Evolutionary conservation across 352 stramenopile genomes (phyloP), one percentile per base, ranked within the genome.

Genomic region (Phytophthora aleatoria): DNA sequence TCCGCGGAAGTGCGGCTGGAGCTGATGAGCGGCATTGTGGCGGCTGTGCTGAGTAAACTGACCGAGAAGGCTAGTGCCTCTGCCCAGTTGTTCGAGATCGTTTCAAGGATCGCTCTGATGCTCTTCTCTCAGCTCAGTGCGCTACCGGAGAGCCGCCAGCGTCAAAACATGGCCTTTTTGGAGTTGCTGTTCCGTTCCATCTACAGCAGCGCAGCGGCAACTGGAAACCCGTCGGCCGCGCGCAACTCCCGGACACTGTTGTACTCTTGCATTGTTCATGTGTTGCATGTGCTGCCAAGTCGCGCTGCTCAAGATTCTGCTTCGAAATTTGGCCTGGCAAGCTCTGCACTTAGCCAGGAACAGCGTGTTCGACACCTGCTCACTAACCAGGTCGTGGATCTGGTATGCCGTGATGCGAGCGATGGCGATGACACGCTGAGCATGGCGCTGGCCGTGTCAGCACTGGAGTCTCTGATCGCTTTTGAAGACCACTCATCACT

Each of bases 21-120:
- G 50, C 57, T 92, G 27, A 78, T 91, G 67, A 87, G 75, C 43
- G 74, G 81, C 15, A 87, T 93, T 54, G 73, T 89, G 12, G 63
- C 78, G 20, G 74, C 81, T 0, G 72, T 91, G 20, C 63, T 95
- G 11, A 74, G 67, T 9, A 93, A 93, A 63, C 48, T 92, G 48
- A 88, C 77, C 5, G 69, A 86, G 27, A 76, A 78, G 28, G 57
- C 69, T 26, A 75, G 62, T 49, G 66, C 73, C 0, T 89, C 85
- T 7, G 86, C 83, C 24, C 86, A 93, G 59, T 61, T 95, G 24
- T 87, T 93, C 28, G 86, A 95, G 66, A 87, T 95, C 36, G 71
- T 87, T 12, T 74, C 83, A 10, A 83, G 78, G 44, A 87, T 92
- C 12, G 69, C 82, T 27, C 50, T 94, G 43, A 72, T 89, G 57